Base-by-base conservation (phyloP, 2,329 filamentous ascomycete species). In the Malbranchea cinnamomea region DNA sequence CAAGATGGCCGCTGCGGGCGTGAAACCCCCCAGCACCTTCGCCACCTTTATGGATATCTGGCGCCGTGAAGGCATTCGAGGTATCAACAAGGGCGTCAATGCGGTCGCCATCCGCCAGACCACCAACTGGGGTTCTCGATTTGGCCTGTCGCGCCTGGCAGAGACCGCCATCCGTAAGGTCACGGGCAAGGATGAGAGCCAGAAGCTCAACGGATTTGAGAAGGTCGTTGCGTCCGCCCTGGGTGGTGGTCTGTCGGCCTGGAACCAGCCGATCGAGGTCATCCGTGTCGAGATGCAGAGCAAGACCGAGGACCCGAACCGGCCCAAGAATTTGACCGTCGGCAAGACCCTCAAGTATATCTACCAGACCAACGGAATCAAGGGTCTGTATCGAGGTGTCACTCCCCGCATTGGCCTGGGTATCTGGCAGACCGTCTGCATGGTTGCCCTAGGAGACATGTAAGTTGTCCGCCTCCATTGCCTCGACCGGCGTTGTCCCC, bases 241-340 rank as follows among this genome's bases (percentile, higher is more conserved):
- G 6, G 89, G 89, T 63, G 89, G 89, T 71, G 89, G 89, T 54
- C 68, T 98, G 48, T 84, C 76, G 39, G 89, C 89, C 41, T 98
- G 89, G 89, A 98, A 98, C 64, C 89, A 98, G 70, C 89, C 89
- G 39, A 98, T 98, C 55, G 89, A 98, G 72, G 89, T 98, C 54
- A 94, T 98, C 56, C 83, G 89, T 41, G 87, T 98, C 38, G 89
- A 98, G 72, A 94, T 98, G 83, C 89, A 98, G 74, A 92, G 82
- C 66, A 95, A 94, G 76, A 94, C 78, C 48, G 82, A 80, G 47
- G 89, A 98, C 55, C 85, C 89, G 37, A 95, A 95, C 68, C 79
- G 89, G 30, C 89, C 89, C 46, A 93, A 93, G 75, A 98, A 98
- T 67, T 78, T 98, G 79, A 95, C 84, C 29, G 89, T 98, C 39